Evolutionary conservation across 2,329 filamentous ascomycete genomes (phyloP), one percentile per base, ranked within the genome.

Genomic region (Keithomyces neogunnii): DNA sequence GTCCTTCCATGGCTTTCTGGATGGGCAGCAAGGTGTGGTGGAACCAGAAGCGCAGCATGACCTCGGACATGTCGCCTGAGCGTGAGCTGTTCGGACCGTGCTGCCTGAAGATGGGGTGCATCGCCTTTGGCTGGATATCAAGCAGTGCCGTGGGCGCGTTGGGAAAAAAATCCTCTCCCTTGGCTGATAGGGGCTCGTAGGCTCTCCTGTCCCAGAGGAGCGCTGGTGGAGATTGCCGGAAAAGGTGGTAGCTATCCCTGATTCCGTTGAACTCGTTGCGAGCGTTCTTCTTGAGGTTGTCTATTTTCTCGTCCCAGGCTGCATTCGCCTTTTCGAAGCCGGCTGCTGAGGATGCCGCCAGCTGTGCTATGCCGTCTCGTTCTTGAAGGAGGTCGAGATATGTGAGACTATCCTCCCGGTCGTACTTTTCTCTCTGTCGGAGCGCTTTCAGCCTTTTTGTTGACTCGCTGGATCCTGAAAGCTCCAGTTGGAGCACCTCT

Each of bases 131-230:
- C 56, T 84, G 78, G 53, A 89, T 71, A 63, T 90, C 86, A 13
- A 90, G 63, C 3, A 92, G 77, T 9, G 72, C 68, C 51, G 81
- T 71, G 5, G 73, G 69, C 7, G 73, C 66, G 29, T 76, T 71
- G 1, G 88, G 89, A 63, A 76, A 88, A 60, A 89, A 85, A 57
- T 95, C 90, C 1, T 76, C 61, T 0, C 66, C 48, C 4, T 71
- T 54, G 3, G 80, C 76, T 29, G 71, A 66, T 13, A 96, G 71
- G 0, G 89, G 86, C 60, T 95, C 88, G 60, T 81, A 82, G 2
- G 73, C 69, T 13, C 90, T 82, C 1, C 78, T 75, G 65, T 95
- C 89, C 81, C 84, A 91, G 30, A 73, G 60, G 3, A 92, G 65
- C 1, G 75, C 59, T 0, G 81, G 77, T 1, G 75, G 71, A 0